Base-by-base conservation (phyloP, 2,329 filamentous ascomycete genomes). In the Trichoderma asperellum region DNA sequence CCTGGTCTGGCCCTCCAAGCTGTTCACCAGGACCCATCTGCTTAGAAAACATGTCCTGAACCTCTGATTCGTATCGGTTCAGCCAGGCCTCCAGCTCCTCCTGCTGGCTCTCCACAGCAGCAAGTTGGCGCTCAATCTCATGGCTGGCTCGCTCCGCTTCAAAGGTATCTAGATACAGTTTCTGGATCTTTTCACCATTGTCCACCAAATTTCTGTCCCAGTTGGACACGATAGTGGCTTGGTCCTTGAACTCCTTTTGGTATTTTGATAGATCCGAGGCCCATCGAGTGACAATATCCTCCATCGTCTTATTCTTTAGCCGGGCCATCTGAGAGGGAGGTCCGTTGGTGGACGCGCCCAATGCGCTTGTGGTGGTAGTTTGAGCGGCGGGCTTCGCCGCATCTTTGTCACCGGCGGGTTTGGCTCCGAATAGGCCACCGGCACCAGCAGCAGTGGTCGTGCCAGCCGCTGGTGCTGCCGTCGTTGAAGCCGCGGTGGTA, bases 221-320 rank as follows among this genome's bases (percentile, higher is more conserved):
- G 56, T 88, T 86, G 14, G 94, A 92, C 16, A 98, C 93, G 72
- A 94, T 91, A 71, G 90, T 87, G 5, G 96, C 95, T 79, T 98
- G 94, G 40, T 91, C 87, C 78, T 96, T 94, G 83, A 98, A 99
- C 70, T 97, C 93, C 79, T 97, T 97, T 77, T 98, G 95, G 77
- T 99, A 97, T 77, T 97, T 96, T 65, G 94, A 92, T 61, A 99
- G 84, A 77, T 98, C 96, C 0, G 94, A 93, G 2, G 96, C 96
- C 96, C 96, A 99, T 37, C 94, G 90, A 4, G 93, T 97, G 73
- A 99, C 94, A 72, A 99, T 97, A 79, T 99, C 96, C 77, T 99
- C 96, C 92, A 99, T 97, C 0, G 95, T 97, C 83, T 97, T 98
- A 81, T 97, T 97, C 84, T 97, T 97, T 47, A 99, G 85, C 34